Evolutionary conservation across 1,284 basidiomycete species (phyloP).

Genomic region (Schizophyllum commune): DNA sequence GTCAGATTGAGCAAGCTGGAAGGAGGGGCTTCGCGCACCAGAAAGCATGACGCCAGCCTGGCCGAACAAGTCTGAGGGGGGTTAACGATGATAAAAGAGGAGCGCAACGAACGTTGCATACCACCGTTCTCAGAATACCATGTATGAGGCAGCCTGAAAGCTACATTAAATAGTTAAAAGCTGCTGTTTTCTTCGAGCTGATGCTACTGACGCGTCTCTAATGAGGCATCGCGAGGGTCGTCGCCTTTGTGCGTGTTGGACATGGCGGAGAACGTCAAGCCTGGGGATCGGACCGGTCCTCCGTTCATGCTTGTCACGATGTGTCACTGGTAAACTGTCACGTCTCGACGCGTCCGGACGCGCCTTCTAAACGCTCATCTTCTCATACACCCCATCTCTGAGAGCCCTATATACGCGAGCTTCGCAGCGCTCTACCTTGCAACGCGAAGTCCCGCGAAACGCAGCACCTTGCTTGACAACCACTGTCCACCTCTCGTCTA

Average conservation of each 20-base stretch:
- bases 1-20: background rate
- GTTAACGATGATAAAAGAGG: background rate
- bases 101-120: background rate
- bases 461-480: background rate
- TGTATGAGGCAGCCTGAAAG: background rate
- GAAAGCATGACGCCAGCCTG: background rate
- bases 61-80: background rate
- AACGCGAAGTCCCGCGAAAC: background rate
- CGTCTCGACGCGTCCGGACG: background rate
- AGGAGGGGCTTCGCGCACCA: background rate
- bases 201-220: background rate
- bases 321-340: background rate
- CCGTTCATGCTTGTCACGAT: background rate
- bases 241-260: background rate
- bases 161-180: background rate
- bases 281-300: background rate
- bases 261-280: background rate
- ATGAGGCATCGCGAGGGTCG: background rate
- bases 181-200: background rate
- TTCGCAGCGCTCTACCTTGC: background rate
- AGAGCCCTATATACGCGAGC: background rate
- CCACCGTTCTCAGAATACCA: background rate
- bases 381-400: background rate
- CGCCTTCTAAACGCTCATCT: background rate
- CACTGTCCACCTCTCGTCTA: conserved; percentile 11